Evolutionary conservation across 2,329 filamentous ascomycete genomes (phyloP).

Genomic region (Tolypocladium ovalisporum): DNA sequence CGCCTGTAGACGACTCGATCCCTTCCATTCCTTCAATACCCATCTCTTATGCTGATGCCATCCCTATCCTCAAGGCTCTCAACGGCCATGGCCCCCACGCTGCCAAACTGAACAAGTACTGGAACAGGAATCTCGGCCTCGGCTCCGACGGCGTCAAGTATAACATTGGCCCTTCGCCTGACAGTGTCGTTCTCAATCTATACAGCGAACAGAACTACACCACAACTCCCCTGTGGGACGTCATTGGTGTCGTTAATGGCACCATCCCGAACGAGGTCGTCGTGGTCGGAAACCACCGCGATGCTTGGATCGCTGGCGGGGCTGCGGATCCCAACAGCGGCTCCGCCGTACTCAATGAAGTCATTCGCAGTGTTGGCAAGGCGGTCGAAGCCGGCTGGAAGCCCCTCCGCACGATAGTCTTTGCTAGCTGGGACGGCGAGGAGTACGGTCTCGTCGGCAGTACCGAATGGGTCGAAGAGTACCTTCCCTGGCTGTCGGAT

Average conservation of each 20-base stretch:
- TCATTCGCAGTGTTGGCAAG: conserved; percentile 62
- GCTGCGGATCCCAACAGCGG: conserved; percentile 76
- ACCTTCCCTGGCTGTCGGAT: conserved; percentile 65
- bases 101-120: conserved; percentile 59
- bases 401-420: conserved; percentile 77
- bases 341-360: conserved; percentile 68
- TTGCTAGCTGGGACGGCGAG: conserved; percentile 73
- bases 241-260: conserved; percentile 86
- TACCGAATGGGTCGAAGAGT: conserved; percentile 91
- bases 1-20: conserved; percentile 57
- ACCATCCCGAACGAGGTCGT: conserved; percentile 76
- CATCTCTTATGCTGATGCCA: conserved; percentile 76
- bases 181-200: conserved; percentile 58
- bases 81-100: conserved; percentile 80
- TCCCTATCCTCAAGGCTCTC: conserved; percentile 80
- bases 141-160: conserved; percentile 74
- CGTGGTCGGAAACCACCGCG: conserved; percentile 83
- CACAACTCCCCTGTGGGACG: conserved; percentile 78
- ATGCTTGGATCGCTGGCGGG: conserved; percentile 83
- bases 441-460: conserved; percentile 81
- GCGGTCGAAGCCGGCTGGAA: conserved; percentile 50
- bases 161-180: conserved; percentile 73
- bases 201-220: conserved; percentile 74
- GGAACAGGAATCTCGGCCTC: conserved; percentile 61
- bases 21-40: conserved; percentile 85